Base-by-base conservation (phyloP, 2,329 filamentous ascomycete genomes). In the Chaetothyriales sp. region DNA sequence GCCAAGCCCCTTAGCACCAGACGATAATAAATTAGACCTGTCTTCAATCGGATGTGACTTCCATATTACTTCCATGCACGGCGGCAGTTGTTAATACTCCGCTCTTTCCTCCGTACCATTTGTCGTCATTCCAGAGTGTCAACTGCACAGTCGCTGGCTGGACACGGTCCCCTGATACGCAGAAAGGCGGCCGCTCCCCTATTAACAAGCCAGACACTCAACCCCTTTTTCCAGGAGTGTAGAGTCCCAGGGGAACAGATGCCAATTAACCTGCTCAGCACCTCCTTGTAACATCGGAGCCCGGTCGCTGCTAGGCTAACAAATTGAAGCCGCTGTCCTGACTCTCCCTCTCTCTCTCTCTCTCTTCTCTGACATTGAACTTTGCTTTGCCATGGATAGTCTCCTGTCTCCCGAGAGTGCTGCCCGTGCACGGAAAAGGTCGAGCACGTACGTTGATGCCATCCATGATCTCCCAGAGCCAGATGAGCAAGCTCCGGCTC, bases 401-500 rank as follows among this genome's bases (percentile, higher is more conserved):
- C 61, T 74, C 54, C 64, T 74, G 54, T 95, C 89, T 46, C 87
- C 88, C 62, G 87, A 95, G 65, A 84, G 95, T 60, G 87, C 89
- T 66, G 87, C 85, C 58, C 95, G 86, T 66, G 88, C 89, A 53
- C 83, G 89, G 57, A 83, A 92, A 62, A 86, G 87, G 69, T 95
- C 90, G 61, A 95, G 88, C 59, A 95, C 89, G 39, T 95, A 93
- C 66, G 89, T 95, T 62, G 92, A 96, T 74, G 90, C 86, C 58
- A 95, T 96, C 62, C 90, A 96, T 69, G 90, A 96, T 73, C 76
- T 94, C 49, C 80, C 86, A 7, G 84, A 89, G 64, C 87, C 87
- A 61, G 75, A 77, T 52, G 79, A 90, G 60, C 79, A 94, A 78
- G 92, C 92, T 4, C 92, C 92, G 26, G 92, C 92, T 59, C 92